A percentile compares a stretch with the other conserved stretches of the same genome.
phyloP scores from a whole-genome alignment of 2,329 filamentous ascomycete genomes.

The Colletotrichum euphorbiae region DNA sequence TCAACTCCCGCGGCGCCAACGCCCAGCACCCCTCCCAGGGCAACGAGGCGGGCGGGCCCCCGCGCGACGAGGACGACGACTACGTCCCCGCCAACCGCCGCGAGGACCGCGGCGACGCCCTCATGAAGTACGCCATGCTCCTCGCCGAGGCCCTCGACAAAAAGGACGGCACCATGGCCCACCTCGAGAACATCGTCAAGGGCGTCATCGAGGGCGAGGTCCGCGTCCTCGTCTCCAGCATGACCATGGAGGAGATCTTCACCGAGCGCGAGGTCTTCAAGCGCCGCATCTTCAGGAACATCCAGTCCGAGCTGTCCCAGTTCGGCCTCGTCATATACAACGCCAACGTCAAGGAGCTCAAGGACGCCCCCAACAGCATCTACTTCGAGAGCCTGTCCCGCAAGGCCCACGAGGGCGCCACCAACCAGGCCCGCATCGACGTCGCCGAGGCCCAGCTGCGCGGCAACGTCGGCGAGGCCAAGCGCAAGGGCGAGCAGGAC shows the following conservation, averaged over 20 bases:
- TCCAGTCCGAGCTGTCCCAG: conserved; percentile 82
- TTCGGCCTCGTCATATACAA: conserved; percentile 82
- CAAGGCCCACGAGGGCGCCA: conserved; percentile 87
- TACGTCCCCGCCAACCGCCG: conserved; percentile 44
- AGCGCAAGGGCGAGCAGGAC: conserved; percentile 83
- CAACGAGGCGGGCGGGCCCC: conserved; percentile 22
- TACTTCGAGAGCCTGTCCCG: conserved; percentile 86
- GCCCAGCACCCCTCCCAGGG: conserved; percentile 39
- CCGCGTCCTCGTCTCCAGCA: conserved; percentile 82
- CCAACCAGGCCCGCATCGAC: conserved; percentile 80
- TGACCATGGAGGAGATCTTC: conserved; percentile 96
- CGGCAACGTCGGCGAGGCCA: conserved; percentile 81
- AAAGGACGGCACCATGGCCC: conserved; percentile 59
- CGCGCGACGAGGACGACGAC: conserved; percentile 39
- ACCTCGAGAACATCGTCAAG: conserved; percentile 87
- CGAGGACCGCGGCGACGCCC: conserved; percentile 68
- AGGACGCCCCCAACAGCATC: conserved; percentile 82
- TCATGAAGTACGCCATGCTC: conserved; percentile 86
- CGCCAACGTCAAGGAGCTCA: conserved; percentile 86
- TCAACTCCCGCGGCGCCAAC: conserved; percentile 68
- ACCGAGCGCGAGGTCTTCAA: conserved; percentile 83
- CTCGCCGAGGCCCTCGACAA: conserved; percentile 75
- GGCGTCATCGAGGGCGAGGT: conserved; percentile 92
- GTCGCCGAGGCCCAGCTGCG: conserved; percentile 73
- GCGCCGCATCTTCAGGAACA: conserved; percentile 78